Evolutionary conservation across 371 early-diverging fungal genomes (phyloP).

Genomic region (Mucor velutinosus): DNA sequence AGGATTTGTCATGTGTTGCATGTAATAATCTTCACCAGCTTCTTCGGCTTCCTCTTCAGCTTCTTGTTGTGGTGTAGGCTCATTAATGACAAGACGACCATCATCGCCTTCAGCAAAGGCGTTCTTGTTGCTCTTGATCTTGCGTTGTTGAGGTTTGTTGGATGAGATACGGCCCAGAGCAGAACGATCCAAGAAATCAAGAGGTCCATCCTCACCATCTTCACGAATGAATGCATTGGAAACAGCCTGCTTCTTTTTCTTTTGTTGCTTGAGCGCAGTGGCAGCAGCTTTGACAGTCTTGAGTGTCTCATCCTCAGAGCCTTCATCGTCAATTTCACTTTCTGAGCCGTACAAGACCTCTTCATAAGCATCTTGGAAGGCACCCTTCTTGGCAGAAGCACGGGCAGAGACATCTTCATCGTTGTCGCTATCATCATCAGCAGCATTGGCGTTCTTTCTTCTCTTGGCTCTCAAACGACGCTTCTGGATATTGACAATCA

Average conservation of each 20-base stretch:
- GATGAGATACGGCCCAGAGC: slow-evolving; percentile 82
- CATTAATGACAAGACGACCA: slow-evolving; percentile 84
- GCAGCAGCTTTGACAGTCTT: slow-evolving; percentile 34
- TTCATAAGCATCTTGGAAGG: slow-evolving; percentile 81
- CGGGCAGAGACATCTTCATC: slow-evolving; percentile 41
- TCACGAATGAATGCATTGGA: slow-evolving; percentile 73
- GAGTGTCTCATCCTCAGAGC: slow-evolving; percentile 54
- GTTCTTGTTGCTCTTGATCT: slow-evolving; percentile 43
- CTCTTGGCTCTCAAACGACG: slow-evolving; percentile 87
- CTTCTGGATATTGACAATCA: slow-evolving; percentile 92
- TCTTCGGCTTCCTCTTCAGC: slow-evolving; percentile 47
- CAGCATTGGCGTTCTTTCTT: slow-evolving; percentile 53
- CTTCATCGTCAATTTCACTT: slow-evolving; percentile 83
- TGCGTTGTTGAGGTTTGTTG: slow-evolving; percentile 48
- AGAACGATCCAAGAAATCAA: slow-evolving; percentile 91
- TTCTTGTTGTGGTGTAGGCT: slow-evolving; percentile 44
- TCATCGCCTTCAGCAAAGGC: slow-evolving; percentile 70
- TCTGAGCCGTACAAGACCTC: slow-evolving; percentile 90
- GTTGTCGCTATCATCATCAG: slow-evolving; percentile 56
- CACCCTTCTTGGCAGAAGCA: slow-evolving; percentile 46
- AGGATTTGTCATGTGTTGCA: slow-evolving; percentile 75
- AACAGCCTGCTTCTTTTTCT: slow-evolving; percentile 43
- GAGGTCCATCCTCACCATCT: slow-evolving; percentile 73
- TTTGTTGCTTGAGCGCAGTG: slow-evolving; percentile 43
- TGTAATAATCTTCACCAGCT: slow-evolving; percentile 79